Percentiles rank a stretch among this genome's conserved stretches.
Evolutionary conservation across 2,329 filamentous ascomycete genomes (phyloP).

Genomic region (Alternaria triticina): DNA sequence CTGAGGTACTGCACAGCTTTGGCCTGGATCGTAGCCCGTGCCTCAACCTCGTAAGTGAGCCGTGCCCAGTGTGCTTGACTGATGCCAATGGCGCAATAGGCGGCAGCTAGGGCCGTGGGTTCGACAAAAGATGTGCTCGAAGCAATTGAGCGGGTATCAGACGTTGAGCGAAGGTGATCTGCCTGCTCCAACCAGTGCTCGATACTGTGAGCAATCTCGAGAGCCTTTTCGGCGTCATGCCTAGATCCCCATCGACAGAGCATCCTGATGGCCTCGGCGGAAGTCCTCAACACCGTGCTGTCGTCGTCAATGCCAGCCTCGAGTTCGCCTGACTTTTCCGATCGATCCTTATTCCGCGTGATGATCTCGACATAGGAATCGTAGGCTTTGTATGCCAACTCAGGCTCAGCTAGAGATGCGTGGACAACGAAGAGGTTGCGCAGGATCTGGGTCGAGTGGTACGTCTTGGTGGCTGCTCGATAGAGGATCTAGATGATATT

Average conservation of each 20-base stretch:
- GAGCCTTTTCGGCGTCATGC: constrained; percentile 79
- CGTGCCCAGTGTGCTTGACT: constrained; percentile 87
- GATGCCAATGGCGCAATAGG: constrained; percentile 85
- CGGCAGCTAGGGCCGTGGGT: constrained; percentile 64
- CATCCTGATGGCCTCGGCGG: constrained; percentile 78
- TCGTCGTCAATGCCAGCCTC: constrained; percentile 80
- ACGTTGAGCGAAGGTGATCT: constrained; percentile 33
- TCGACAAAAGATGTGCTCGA: constrained; percentile 57
- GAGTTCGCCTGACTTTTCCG: constrained; percentile 73
- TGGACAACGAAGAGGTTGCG: constrained; percentile 88
- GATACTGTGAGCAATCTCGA: constrained; percentile 71
- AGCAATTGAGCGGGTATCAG: constrained; percentile 33
- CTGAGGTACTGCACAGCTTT: constrained; percentile 79
- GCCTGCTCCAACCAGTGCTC: constrained; percentile 74
- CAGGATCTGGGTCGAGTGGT: constrained; percentile 89
- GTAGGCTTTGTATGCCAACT: constrained; percentile 87
- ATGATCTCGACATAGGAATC: constrained; percentile 92
- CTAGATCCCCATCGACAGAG: constrained; percentile 81
- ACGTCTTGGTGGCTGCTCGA: constrained; percentile 88
- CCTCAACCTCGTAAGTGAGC: constrained; percentile 75
- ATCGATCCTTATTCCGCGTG: constrained; percentile 80
- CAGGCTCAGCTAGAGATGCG: constrained; percentile 85
- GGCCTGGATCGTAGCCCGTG: constrained; percentile 74
- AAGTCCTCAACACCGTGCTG: constrained; percentile 75
- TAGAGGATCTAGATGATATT: constrained; percentile 71